Evolutionary conservation across 352 stramenopile species (phyloP).

Genomic region (Hyaloperonospora arabidopsidis): DNA sequence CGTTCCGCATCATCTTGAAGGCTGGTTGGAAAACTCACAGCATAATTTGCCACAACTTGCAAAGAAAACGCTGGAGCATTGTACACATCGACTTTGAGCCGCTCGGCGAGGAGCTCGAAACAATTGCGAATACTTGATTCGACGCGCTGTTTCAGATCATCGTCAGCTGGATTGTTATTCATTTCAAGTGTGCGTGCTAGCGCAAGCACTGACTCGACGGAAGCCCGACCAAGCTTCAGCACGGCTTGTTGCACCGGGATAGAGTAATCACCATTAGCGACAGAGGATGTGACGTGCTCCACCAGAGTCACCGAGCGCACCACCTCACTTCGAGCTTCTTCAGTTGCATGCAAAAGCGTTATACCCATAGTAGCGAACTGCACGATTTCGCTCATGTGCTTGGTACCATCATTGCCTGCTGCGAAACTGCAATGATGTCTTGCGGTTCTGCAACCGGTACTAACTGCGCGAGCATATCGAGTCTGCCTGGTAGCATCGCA

Average conservation of each 20-base stretch:
- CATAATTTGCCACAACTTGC: constrained; percentile 35
- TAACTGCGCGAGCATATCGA: constrained; percentile 23
- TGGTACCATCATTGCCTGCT: constrained; percentile 18
- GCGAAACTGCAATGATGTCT: constrained; percentile 11
- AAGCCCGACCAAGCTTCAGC: constrained; percentile 33
- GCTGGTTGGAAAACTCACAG: constrained; percentile 24
- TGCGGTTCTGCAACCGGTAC: constrained; percentile 13
- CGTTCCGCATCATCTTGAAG: constrained; percentile 22
- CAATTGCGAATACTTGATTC: constrained; percentile 22
- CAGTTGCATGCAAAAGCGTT: constrained; percentile 43
- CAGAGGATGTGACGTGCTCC: constrained; percentile 28
- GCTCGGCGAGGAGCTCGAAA: constrained; percentile 32
- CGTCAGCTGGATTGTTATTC: neutral
- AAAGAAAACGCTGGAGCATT: constrained; percentile 32
- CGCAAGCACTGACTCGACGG: constrained; percentile 33
- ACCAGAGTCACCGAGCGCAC: constrained; percentile 33
- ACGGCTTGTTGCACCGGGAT: constrained; percentile 26
- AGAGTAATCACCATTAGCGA: constrained; percentile 20
- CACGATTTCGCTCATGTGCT: constrained; percentile 33
- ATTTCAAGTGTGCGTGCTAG: constrained; percentile 30
- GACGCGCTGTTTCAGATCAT: constrained; percentile 12
- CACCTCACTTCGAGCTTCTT: constrained; percentile 27
- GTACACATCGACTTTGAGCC: constrained; percentile 35
- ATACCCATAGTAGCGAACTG: constrained; percentile 40
- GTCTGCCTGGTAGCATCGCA: constrained; percentile 32